A percentile compares a stretch with the other conserved stretches of the same genome.
Conservation (phyloP, 1,139 yeast genomes). For the Zygosaccharomyces pseudobailii region DNA sequence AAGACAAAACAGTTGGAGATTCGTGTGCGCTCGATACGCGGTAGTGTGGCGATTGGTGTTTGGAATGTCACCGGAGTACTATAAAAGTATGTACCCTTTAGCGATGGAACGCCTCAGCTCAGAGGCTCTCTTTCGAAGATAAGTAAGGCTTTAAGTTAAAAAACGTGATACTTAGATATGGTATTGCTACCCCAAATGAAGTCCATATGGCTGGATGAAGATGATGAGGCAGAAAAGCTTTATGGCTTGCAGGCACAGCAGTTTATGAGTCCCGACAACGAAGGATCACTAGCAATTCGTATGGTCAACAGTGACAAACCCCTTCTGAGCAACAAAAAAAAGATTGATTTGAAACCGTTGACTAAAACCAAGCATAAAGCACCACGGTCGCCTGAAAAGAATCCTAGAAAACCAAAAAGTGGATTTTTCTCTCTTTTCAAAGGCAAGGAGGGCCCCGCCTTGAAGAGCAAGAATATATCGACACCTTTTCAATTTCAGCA, state of each 20-base stretch:
- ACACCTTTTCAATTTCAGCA: constrained; percentile 31
- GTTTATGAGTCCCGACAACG: constrained; percentile 25
- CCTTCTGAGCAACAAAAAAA: constrained; percentile 27
- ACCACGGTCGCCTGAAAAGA: constrained; percentile 18
- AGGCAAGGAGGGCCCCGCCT: constrained; percentile 11
- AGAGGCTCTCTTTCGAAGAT: not conserved
- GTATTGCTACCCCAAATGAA: constrained; percentile 31
- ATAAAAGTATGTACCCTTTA: not conserved
- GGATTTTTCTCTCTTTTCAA: constrained; percentile 28
- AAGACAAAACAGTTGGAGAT: not conserved
- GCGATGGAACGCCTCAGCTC: not conserved
- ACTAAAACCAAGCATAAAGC: not conserved
- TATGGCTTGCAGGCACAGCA: constrained; percentile 29
- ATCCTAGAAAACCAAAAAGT: constrained; percentile 15
- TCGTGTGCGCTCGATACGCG: constrained; percentile 3
- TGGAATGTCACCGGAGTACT: not conserved
- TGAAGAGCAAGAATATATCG: constrained; percentile 16
- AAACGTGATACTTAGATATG: not conserved
- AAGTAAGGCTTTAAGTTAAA: not conserved
- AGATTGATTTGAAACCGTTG: constrained; percentile 35
- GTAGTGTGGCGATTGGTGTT: not conserved
- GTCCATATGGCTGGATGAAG: constrained; percentile 40
- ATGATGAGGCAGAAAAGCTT: constrained; percentile 30
- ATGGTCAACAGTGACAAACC: constrained; percentile 35
- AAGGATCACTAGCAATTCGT: constrained; percentile 27